Conservation (phyloP, 2,329 filamentous ascomycete genomes). For the Colletotrichum sidae region DNA sequence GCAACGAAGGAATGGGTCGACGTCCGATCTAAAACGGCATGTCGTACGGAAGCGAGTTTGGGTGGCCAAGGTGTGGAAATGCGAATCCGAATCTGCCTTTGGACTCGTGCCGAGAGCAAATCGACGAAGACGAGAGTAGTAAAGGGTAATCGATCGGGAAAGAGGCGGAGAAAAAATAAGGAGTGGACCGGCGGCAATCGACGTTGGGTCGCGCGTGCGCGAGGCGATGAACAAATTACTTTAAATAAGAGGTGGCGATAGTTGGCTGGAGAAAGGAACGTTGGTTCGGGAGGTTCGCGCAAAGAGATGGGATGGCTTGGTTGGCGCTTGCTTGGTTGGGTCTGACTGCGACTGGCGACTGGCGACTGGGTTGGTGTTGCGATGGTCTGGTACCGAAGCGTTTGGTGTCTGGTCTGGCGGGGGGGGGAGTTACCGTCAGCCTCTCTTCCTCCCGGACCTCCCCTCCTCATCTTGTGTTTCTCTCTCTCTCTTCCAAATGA, state of each 20-base stretch:
- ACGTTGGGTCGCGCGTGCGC: constrained; percentile 2
- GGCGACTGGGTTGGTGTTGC: constrained; percentile 1
- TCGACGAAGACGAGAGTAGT: background rate
- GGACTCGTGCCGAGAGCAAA: no score
- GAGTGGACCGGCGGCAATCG: background rate
- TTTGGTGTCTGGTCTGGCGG: constrained; percentile 26
- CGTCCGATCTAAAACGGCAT: constrained; percentile 26
- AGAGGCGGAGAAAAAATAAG: background rate
- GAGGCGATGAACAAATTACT: constrained; percentile 17
- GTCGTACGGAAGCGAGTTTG: constrained; percentile 21
- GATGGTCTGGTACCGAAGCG: background rate
- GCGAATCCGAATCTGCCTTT: constrained; percentile 7
- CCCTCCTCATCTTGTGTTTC: background rate
- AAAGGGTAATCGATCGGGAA: constrained; percentile 2
- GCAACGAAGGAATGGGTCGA: constrained; percentile 18
- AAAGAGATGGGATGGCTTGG: constrained; percentile 10
- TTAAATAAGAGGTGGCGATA: constrained; percentile 8
- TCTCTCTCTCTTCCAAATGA: constrained; percentile 10
- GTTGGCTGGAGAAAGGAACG: constrained; percentile 25
- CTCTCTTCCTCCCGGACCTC: constrained; percentile 29
- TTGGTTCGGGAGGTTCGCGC: constrained; percentile 19
- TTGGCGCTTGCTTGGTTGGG: no score
- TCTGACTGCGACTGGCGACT: no score
- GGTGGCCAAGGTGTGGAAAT: constrained; percentile 17
- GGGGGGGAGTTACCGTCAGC: constrained; percentile 30